A percentile compares a stretch with the other conserved stretches of the same genome.
Conservation (phyloP, 2,329 filamentous ascomycete species). For the Pyrenochaeta sp. region DNA sequence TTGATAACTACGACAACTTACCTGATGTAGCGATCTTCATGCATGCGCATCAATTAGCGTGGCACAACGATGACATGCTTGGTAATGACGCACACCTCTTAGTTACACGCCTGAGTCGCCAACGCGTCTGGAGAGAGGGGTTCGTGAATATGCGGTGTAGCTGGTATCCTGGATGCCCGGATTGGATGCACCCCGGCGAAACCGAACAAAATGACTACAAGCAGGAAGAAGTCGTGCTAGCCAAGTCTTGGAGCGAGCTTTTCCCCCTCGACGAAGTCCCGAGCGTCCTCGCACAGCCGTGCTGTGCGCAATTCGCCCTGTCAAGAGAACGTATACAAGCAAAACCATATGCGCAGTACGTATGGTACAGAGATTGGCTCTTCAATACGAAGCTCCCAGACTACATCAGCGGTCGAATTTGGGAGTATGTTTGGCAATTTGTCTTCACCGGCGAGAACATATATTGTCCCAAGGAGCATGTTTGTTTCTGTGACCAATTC, state of each 20-base stretch:
- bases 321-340: slow-evolving; percentile 64
- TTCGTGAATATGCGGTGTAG: slow-evolving; percentile 66
- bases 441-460: slow-evolving; percentile 64
- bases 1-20: slow-evolving; percentile 68
- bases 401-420: slow-evolving; percentile 66
- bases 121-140: slow-evolving; percentile 57
- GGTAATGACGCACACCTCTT: slow-evolving; percentile 56
- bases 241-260: slow-evolving; percentile 57
- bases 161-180: slow-evolving; percentile 65
- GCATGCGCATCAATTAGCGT: slow-evolving; percentile 66
- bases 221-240: slow-evolving; percentile 56
- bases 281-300: slow-evolving; percentile 65
- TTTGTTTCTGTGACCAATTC: slow-evolving; percentile 71
- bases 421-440: slow-evolving; percentile 72
- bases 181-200: slow-evolving; percentile 61
- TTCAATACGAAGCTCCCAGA: slow-evolving; percentile 65
- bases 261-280: slow-evolving; percentile 60
- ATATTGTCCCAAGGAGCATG: slow-evolving; percentile 61
- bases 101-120: slow-evolving; percentile 54
- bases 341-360: slow-evolving; percentile 62
- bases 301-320: slow-evolving; percentile 71
- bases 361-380: slow-evolving; percentile 68
- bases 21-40: slow-evolving; percentile 69
- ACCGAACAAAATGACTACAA: slow-evolving; percentile 49
- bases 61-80: slow-evolving; percentile 65